A percentile compares a stretch with the other conserved stretches of the same genome.
phyloP scores from a whole-genome alignment of 108 stramenopile genomes.

The Schizochytrium sp. region DNA sequence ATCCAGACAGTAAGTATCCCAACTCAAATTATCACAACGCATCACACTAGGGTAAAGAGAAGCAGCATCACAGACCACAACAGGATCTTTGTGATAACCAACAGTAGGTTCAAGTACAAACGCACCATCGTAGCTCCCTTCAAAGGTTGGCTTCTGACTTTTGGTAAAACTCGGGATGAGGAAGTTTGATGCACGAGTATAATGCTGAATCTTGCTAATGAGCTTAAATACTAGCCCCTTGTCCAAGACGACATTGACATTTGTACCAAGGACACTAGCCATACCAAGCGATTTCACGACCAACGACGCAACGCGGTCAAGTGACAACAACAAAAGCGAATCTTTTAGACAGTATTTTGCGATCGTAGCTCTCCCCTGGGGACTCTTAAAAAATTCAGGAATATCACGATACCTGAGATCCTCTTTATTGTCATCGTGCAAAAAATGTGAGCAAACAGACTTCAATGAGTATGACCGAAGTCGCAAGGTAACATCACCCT shows the following conservation, averaged over 20 bases:
- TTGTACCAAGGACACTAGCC: conserved; percentile 3
- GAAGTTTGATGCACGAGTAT: not conserved
- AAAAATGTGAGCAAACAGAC: not conserved
- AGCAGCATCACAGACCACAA: not conserved
- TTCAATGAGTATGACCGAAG: not conserved
- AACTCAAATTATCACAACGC: not conserved
- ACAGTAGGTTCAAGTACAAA: not conserved
- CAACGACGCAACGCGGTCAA: not conserved
- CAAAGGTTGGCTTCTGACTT: not conserved
- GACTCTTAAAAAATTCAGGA: not conserved
- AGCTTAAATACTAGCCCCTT: not conserved
- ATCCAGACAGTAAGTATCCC: not conserved
- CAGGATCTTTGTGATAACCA: not conserved
- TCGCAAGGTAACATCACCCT: not conserved
- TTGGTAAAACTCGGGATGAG: not conserved
- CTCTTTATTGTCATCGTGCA: conserved; percentile 14
- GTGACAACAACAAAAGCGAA: not conserved
- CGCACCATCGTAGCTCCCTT: conserved; percentile 11
- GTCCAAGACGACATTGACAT: not conserved
- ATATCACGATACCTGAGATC: not conserved
- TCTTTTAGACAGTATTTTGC: conserved; percentile 11
- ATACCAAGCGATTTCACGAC: not conserved
- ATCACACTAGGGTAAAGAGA: conserved; percentile 1
- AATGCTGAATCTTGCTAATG: not conserved
- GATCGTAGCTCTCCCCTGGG: not conserved